Evolutionary conservation across 140 eudicot species (phyloP), one percentile per base, ranked within the genome.

Genomic region (Senecio squalidus): DNA sequence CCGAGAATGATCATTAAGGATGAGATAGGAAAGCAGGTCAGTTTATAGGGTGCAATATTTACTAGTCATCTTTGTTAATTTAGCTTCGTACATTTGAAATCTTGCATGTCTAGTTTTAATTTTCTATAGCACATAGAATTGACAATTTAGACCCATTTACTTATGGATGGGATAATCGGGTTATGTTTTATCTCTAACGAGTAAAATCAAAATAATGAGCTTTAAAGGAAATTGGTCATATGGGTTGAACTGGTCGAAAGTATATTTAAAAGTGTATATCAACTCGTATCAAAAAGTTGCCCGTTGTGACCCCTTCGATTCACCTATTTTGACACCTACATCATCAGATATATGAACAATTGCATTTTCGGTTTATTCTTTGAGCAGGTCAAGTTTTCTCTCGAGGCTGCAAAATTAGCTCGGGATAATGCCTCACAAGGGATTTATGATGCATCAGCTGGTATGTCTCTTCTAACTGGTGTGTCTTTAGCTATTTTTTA

Each of bases 1-100:
- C 98, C 98, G 48, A 91, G 98, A 72, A 91, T 91, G 96, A 91
- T 91, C 60, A 91, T 91, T 41, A 83, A 47, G 78, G 98, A 91
- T 58, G 98, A 91, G 72, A 91, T 91, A 3, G 98, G 98, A 63
- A 85, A 91, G 73, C 98, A 91, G 98, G 97, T 90, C 43, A 74
- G 83, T 55, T n/a, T n/a, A n/a, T 7, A 49, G 27, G 56, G 54
- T 48, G 50, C 60, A 20, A 38, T 72, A 29, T 49, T 10, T 50
- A 39, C 9, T 21, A 23, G 28, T 52, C 39, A 16, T 30, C 5
- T 29, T n/a, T 23, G 50, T 33, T 55, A 22, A 44, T 40, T 20
- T 45, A 60, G 20, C 14, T 4, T 49, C 34, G 30, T 16, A 57
- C 1, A 38, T 30, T 30, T 54, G 33, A 21, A 22, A 15, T 24